Base-by-base conservation (phyloP, 352 stramenopile species). In the Peronospora tabacina region DNA sequence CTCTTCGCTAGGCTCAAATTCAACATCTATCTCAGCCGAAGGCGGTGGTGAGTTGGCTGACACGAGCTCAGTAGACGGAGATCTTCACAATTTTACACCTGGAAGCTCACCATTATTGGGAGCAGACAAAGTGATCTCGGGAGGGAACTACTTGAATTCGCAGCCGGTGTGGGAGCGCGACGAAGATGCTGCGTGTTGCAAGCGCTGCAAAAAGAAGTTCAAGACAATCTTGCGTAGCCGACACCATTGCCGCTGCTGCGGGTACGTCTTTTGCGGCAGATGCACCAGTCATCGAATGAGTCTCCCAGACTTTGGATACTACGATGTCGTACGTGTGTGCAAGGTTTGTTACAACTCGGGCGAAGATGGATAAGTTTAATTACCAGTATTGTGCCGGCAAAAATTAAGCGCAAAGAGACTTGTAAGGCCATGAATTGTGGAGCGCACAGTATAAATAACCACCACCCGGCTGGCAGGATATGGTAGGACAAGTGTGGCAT, bases 191-290 rank as follows among this genome's bases (percentile, higher is more conserved):
- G 64, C 82, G 5, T 90, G 79, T 58, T 93, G 82, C 61, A 90
- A 93, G 60, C 76, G 78, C 2, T 93, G 82, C 68, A 93, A 93
- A 57, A 93, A 93, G 57, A 90, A 90, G 49, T 93, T 93, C 55
- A 93, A 90, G 55, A 70, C 82, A 6, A 69, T 93, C 8, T 70
- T 89, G 20, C 82, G 82, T 24, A 87, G 82, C 30, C 76, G 82
- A 8, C 82, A 92, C 44, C 82, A 92, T 40, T 92, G 82, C 17
- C 76, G 82, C 33, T 92, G 82, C 52, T 92, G 82, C 42, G 82
- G 82, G 4, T 92, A 90, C 50, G 79, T 92, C 20, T 92, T 92
- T 44, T 92, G 82, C 22, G 70, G 77, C 11, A 70, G 71, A 7
- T 92, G 82, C 52, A 87, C 82, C 11, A 87, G 66, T 48, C 81